These are phyloP conservation scores for Beauveria pseudobassiana DNA, from an alignment of 2,329 filamentous ascomycete genomes.

Conservation along the genomic window DNA sequence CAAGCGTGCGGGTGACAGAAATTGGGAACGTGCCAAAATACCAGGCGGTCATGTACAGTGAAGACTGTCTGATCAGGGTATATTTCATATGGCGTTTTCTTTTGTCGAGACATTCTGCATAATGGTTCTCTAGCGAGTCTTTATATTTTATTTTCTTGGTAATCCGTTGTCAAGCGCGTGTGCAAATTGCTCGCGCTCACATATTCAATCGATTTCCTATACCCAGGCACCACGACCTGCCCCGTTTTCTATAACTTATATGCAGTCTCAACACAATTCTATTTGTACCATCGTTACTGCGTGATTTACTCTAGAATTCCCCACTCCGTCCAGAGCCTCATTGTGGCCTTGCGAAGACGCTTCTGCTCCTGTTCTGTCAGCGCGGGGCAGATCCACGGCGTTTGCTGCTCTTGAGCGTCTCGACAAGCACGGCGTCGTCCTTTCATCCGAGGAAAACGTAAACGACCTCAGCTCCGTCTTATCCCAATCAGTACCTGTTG, in stretches of 20 bases:
- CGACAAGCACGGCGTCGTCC: conserved; percentile 12
- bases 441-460: conserved; percentile 42
- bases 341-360: conserved; percentile 21
- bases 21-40: conserved; percentile 4
- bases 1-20: conserved; percentile 12
- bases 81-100: neutral
- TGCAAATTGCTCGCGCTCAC: neutral
- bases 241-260: neutral
- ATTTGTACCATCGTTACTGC: neutral
- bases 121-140: conserved; percentile 1
- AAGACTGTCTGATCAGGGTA: neutral
- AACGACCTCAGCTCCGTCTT: conserved; percentile 62
- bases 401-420: neutral
- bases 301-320: neutral
- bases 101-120: neutral
- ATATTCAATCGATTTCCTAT: neutral
- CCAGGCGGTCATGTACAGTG: neutral
- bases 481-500: conserved; percentile 54
- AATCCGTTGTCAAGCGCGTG: neutral
- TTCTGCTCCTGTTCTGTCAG: conserved; percentile 31
- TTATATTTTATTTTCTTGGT: neutral
- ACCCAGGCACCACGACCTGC: neutral
- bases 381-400: conserved; percentile 23
- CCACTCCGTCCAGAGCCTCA: neutral
- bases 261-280: neutral